Base-by-base conservation (phyloP, 2,329 filamentous ascomycete species). In the Thermothelomyces thermophilus region DNA sequence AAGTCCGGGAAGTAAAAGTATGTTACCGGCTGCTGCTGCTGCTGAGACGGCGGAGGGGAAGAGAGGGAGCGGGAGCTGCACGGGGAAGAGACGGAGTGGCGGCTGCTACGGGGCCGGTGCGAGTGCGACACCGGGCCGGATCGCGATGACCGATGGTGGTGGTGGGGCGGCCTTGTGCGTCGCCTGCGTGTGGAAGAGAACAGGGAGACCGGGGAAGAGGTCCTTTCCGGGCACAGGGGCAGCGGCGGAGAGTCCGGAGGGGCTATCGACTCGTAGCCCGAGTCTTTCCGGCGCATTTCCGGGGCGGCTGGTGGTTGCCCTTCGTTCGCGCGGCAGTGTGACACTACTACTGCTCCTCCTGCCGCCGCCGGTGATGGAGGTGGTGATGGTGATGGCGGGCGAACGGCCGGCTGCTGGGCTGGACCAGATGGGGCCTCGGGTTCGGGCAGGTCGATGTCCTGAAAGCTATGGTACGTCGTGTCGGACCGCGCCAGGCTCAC, bases 251-350 rank as follows among this genome's bases (percentile, higher is more conserved):
- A 74, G 14, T 63, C 63, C 8, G 65, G 66, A 2, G 72, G 68
- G 8, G 66, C 63, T 40, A 72, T 69, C 3, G 77, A 80, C 58
- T 76, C 77, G 57, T 82, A 81, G 30, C 78, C 78, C 0, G 78
- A 81, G 60, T 82, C 77, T 52, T 79, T 76, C 13, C 78, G 71
- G 43, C 71, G 70, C 68, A 80, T 79, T 48, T 67, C 68, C 41
- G 61, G 58, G 0, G 68, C 62, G 11, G 62, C 60, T 1, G 67
- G 68, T 19, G 58, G 59, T 19, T 63, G 63, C n/a, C 60, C 60
- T 19, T 63, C 61, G 22, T 64, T 40, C 39, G 24, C 10, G 35
- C 24, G n/a, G n/a, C n/a, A n/a, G n/a, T n/a, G n/a, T n/a, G n/a
- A n/a, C n/a, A n/a, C n/a, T n/a, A n/a, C n/a, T n/a, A n/a, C n/a